phyloP scores from a whole-genome alignment of 805 yeast genomes.

The Saccharomyces cerevisiae region DNA sequence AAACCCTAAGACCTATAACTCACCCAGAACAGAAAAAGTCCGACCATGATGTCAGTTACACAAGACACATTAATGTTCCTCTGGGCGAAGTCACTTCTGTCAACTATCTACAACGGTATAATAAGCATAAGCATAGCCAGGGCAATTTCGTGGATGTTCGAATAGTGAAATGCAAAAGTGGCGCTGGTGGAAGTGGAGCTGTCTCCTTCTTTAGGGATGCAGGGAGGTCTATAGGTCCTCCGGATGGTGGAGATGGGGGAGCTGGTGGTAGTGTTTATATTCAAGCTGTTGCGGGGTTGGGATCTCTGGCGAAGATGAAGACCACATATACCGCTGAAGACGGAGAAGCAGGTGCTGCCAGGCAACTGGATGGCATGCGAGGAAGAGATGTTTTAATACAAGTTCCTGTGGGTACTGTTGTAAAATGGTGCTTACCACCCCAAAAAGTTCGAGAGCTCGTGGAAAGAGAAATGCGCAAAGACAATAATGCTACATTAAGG shows the following conservation, averaged over 20 bases:
- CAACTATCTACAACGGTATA: slow-evolving; percentile 25
- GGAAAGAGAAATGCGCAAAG: slow-evolving; percentile 11
- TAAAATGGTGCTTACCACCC: slow-evolving; percentile 81
- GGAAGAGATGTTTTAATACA: slow-evolving; percentile 75
- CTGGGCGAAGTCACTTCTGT: slow-evolving; percentile 22
- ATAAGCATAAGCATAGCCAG: slow-evolving; percentile 38
- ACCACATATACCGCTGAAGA: slow-evolving; percentile 61
- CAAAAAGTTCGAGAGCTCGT: slow-evolving; percentile 32
- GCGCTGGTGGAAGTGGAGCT: slow-evolving; percentile 83
- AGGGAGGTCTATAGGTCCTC: slow-evolving; percentile 80
- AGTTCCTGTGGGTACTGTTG: slow-evolving; percentile 87
- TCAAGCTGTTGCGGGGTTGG: slow-evolving; percentile 65
- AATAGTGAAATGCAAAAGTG: slow-evolving; percentile 59
- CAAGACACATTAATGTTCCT: slow-evolving; percentile 17
- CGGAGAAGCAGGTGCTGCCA: slow-evolving; percentile 64
- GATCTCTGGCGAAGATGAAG: slow-evolving; percentile 61
- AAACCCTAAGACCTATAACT: slow-evolving; percentile 1
- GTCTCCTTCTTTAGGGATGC: slow-evolving; percentile 85
- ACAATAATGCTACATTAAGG: slow-evolving; percentile 17
- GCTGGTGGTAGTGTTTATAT: slow-evolving; percentile 81
- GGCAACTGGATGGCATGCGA: slow-evolving; percentile 77
- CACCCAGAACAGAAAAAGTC: not conserved
- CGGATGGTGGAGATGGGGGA: slow-evolving; percentile 99
- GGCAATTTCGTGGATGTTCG: slow-evolving; percentile 52
- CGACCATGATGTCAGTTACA: slow-evolving; percentile 5